Conservation (phyloP, 345 rosid genomes). For the Bruguiera gymnorhiza region DNA sequence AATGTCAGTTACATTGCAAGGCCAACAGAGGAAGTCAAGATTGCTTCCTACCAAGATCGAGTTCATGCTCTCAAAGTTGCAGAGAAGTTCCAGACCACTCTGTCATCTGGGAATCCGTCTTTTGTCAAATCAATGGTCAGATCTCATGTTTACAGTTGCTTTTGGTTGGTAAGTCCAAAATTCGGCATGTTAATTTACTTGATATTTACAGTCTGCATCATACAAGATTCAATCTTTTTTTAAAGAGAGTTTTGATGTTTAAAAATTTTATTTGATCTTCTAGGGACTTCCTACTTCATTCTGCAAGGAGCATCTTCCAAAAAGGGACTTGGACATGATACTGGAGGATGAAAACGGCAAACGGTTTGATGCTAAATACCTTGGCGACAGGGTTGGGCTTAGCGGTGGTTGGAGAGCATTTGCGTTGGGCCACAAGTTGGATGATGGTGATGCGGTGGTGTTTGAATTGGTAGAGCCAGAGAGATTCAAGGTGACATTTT, state of each 20-base stretch:
- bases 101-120: slow-evolving; percentile 42
- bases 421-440: slow-evolving; percentile 43
- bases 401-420: slow-evolving; percentile 58
- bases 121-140: slow-evolving; percentile 66
- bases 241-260: background rate
- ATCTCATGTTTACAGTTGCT: slow-evolving; percentile 72
- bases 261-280: background rate
- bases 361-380: slow-evolving; percentile 29
- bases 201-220: background rate
- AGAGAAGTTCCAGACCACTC: slow-evolving; percentile 36
- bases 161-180: slow-evolving; percentile 57
- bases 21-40: slow-evolving; percentile 44
- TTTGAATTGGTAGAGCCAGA: slow-evolving; percentile 35
- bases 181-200: background rate
- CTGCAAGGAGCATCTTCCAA: slow-evolving; percentile 37
- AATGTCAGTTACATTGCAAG: slow-evolving; percentile 43
- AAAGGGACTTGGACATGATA: slow-evolving; percentile 18
- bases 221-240: too few species aligned
- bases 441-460: slow-evolving; percentile 47
- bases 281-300: slow-evolving; percentile 46
- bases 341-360: slow-evolving; percentile 38
- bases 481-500: slow-evolving; percentile 33
- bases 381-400: slow-evolving; percentile 33
- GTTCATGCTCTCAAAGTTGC: slow-evolving; percentile 36
- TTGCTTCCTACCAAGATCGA: slow-evolving; percentile 47